phyloP scores from a whole-genome alignment of 176 grass and related monocot genomes.

The Stipa capillata region DNA sequence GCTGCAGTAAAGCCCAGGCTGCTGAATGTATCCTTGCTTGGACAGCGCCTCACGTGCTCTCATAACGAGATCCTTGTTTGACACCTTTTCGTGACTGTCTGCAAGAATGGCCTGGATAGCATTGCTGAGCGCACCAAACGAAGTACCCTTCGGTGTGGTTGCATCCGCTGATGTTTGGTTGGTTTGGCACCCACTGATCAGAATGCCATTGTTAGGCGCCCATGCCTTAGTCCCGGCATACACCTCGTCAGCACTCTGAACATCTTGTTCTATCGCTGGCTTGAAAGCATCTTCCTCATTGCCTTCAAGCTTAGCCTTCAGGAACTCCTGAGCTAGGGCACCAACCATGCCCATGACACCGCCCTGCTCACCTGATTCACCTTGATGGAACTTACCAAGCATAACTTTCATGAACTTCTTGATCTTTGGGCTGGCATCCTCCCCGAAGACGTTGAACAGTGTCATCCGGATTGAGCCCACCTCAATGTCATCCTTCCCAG shows the following conservation, averaged over 20 bases:
- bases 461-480: conserved; percentile 83
- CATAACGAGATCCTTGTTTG: conserved; percentile 61
- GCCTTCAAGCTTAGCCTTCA: conserved; percentile 74
- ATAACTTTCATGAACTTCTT: conserved; percentile 99
- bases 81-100: conserved; percentile 34
- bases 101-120: conserved; percentile 64
- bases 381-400: conserved; percentile 58
- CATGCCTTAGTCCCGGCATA: conserved; percentile 52
- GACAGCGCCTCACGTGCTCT: conserved; percentile 52
- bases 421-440: conserved; percentile 89
- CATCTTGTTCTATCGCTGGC: conserved; percentile 62
- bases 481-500: conserved; percentile 88
- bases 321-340: conserved; percentile 68
- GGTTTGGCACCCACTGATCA: conserved; percentile 93
- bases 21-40: conserved; percentile 78
- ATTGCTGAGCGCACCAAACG: conserved; percentile 80
- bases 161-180: conserved; percentile 82
- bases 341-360: conserved; percentile 81
- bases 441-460: conserved; percentile 75
- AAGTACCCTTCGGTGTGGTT: conserved; percentile 38
- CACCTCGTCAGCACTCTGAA: conserved; percentile 56
- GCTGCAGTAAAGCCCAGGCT: conserved; percentile 81
- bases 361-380: conserved; percentile 39
- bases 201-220: conserved; percentile 55
- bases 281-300: conserved; percentile 60